phyloP scores from a whole-genome alignment of 1,284 basidiomycete species.

The Coniferiporia sulphurascens region DNA sequence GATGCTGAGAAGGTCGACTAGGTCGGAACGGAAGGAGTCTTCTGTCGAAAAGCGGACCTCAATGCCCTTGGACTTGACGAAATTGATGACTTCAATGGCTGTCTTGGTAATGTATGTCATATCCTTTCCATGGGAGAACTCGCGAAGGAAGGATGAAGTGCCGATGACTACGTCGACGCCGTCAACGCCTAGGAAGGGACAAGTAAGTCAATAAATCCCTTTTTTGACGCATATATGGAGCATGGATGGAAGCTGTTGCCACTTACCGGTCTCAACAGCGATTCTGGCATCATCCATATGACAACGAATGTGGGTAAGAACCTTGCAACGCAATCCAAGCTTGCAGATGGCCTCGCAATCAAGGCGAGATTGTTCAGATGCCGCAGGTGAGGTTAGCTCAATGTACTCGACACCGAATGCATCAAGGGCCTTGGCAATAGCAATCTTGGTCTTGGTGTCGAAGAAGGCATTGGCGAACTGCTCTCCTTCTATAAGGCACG shows the following conservation, averaged over 20 bases:
- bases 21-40: slow-evolving; percentile 99
- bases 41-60: slow-evolving; percentile 99
- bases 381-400: slow-evolving; percentile 97
- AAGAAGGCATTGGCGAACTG: slow-evolving; percentile 99
- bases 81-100: slow-evolving; percentile 98
- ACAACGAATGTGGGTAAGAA: slow-evolving; percentile 98
- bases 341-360: slow-evolving; percentile 99
- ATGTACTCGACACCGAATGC: slow-evolving; percentile 99
- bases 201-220: not conserved
- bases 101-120: slow-evolving; percentile 99
- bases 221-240: not conserved
- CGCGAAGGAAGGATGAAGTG: slow-evolving; percentile 97
- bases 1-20: slow-evolving; percentile 97
- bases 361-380: slow-evolving; percentile 90
- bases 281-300: slow-evolving; percentile 99
- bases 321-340: slow-evolving; percentile 95
- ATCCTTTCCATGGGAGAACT: slow-evolving; percentile 99
- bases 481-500: slow-evolving; percentile 75
- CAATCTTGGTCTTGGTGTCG: slow-evolving; percentile 99
- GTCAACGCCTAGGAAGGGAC: slow-evolving; percentile 74
- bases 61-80: slow-evolving; percentile 99
- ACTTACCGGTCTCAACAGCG: slow-evolving; percentile 92
- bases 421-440: slow-evolving; percentile 96
- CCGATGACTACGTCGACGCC: slow-evolving; percentile 99
- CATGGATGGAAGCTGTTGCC: slow-evolving; percentile 3